Percentiles rank a stretch among this genome's conserved stretches.
Evolutionary conservation across 106 monocot species (phyloP).

Genomic region (Apostasia ramifera): DNA sequence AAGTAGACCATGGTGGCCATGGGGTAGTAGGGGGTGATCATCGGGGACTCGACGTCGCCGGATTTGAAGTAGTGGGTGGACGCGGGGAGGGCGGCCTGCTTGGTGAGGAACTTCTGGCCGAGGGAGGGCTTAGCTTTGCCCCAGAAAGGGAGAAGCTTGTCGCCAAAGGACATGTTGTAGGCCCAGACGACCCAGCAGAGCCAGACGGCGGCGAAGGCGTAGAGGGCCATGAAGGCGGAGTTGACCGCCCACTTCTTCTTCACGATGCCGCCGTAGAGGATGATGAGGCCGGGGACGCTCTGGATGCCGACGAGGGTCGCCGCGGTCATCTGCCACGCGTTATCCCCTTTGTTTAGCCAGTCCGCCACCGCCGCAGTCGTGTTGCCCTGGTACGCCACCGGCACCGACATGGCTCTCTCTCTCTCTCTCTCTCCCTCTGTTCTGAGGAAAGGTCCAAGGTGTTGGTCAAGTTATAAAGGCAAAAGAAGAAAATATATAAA

Average conservation of each 20-base stretch:
- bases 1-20: constrained; percentile 71
- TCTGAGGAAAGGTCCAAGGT: no score
- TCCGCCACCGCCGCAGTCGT: background rate
- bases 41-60: constrained; percentile 29
- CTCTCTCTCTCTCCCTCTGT: background rate
- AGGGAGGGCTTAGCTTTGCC: constrained; percentile 31
- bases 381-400: constrained; percentile 5
- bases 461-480: no score
- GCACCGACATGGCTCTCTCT: background rate
- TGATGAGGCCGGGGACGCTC: constrained; percentile 38
- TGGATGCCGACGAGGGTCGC: constrained; percentile 37
- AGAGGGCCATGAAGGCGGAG: constrained; percentile 52
- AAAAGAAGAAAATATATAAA: no score
- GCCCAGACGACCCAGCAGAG: constrained; percentile 33
- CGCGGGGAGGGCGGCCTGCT: constrained; percentile 30
- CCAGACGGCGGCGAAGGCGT: constrained; percentile 42
- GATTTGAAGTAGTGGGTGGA: constrained; percentile 20
- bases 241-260: constrained; percentile 51
- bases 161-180: constrained; percentile 44
- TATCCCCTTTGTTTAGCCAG: constrained; percentile 32
- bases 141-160: constrained; percentile 36
- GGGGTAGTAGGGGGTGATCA: constrained; percentile 31
- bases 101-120: constrained; percentile 25
- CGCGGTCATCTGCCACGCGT: constrained; percentile 19
- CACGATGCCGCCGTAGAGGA: constrained; percentile 37